Evolutionary conservation across 345 rosid species (phyloP).

Genomic region (Lumnitzera littorea): DNA sequence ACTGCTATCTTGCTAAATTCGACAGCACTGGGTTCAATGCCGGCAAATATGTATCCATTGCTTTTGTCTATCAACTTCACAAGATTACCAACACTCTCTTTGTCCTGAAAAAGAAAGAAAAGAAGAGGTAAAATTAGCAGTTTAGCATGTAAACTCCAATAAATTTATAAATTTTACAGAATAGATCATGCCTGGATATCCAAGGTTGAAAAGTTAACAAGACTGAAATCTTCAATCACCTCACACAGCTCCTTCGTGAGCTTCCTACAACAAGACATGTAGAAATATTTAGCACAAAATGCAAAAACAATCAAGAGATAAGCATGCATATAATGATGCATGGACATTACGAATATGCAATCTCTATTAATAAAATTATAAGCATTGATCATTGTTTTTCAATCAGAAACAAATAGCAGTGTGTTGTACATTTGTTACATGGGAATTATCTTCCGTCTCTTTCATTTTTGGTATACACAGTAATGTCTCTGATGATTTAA

Average conservation of each 20-base stretch:
- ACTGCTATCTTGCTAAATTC: conserved; percentile 91
- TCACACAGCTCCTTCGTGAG: conserved; percentile 69
- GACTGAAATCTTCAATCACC: conserved; percentile 59
- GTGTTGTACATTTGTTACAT: no score
- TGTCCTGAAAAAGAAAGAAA: conserved; percentile 44
- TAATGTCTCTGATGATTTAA: no score
- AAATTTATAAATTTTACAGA: not conserved
- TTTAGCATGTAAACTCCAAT: not conserved
- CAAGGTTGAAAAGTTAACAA: conserved; percentile 68
- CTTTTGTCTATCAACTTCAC: conserved; percentile 78
- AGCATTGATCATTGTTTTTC: no score
- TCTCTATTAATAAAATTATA: no score
- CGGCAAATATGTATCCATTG: conserved; percentile 83
- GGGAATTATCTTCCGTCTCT: no score
- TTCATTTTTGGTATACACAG: no score
- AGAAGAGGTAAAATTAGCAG: not conserved
- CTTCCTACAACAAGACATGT: conserved; percentile 44
- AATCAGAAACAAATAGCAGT: no score
- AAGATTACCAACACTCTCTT: conserved; percentile 74
- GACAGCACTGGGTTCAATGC: conserved; percentile 72
- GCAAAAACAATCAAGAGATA: not conserved
- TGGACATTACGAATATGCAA: no score
- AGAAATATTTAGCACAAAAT: not conserved
- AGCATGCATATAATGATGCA: not conserved
- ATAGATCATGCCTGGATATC: conserved; percentile 67